Evolutionary conservation across 2,329 filamentous ascomycete genomes (phyloP), one percentile per base, ranked within the genome.

Genomic region (Colletotrichum chlorophyti): DNA sequence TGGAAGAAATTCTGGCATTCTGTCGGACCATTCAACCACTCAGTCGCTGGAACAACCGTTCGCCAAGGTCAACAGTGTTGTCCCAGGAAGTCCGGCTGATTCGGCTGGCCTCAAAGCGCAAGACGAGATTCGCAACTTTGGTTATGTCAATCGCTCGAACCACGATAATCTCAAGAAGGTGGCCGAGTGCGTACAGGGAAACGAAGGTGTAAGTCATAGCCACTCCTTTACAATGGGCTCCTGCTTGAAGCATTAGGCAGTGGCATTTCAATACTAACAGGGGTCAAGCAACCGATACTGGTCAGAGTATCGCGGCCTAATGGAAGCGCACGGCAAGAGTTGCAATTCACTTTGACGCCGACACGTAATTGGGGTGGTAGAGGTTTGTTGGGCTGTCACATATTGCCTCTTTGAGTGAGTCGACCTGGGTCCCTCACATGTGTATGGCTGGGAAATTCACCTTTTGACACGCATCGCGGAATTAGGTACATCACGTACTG

Each of bases 371-470:
- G 95, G 94, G 94, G 94, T 65, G 95, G 95, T 26, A 83, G 92
- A 72, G 95, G 94, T 11, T 78, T 96, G 72, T 77, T 99, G 67
- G 94, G 94, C 52, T 99, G 94, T 72, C 93, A 97, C 76, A 84
- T 98, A 63, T 76, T 97, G 64, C 92, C 91, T 23, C 65, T 96
- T 54, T 96, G 78, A 83, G 34, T 14, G 31, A 26, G n/a, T n/a
- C n/a, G n/a, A n/a, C n/a, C n/a, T n/a, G n/a, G n/a, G n/a, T n/a
- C n/a, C n/a, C n/a, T n/a, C n/a, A n/a, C n/a, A n/a, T n/a, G n/a
- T n/a, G n/a, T n/a, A n/a, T n/a, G n/a, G n/a, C n/a, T n/a, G n/a
- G n/a, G n/a, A n/a, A n/a, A n/a, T n/a, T n/a, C n/a, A n/a, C n/a
- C n/a, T n/a, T n/a, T n/a, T n/a, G n/a, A n/a, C n/a, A n/a, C n/a